These are phyloP conservation scores for Paraphoma chrysanthemicola DNA, from an alignment of 2,329 filamentous ascomycete species.

Conservation along the genomic window DNA sequence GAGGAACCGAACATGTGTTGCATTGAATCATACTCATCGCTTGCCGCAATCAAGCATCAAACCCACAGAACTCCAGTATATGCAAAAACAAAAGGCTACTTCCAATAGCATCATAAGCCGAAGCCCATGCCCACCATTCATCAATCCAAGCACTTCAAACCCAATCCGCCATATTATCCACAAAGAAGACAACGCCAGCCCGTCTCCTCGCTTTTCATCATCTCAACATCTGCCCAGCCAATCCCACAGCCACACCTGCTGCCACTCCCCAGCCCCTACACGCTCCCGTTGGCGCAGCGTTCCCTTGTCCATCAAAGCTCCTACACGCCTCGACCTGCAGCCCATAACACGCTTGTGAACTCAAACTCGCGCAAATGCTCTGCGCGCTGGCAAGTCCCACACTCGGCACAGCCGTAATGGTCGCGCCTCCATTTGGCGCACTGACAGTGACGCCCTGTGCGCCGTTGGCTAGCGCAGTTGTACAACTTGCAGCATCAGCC, in stretches of 20 bases:
- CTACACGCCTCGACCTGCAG: slow-evolving; percentile 56
- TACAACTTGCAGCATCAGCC: slow-evolving; percentile 51
- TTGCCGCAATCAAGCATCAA: neutral
- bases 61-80: neutral
- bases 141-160: neutral
- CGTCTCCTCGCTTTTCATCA: slow-evolving; percentile 10
- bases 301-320: slow-evolving; percentile 47
- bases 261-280: slow-evolving; percentile 23
- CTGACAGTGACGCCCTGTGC: slow-evolving; percentile 60
- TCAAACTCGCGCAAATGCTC: slow-evolving; percentile 46
- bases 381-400: slow-evolving; percentile 36
- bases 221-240: slow-evolving; percentile 49
- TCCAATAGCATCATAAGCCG: neutral
- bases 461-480: slow-evolving; percentile 54
- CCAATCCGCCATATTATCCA: slow-evolving; percentile 23
- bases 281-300: slow-evolving; percentile 28
- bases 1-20: neutral
- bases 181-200: slow-evolving; percentile 19
- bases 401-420: slow-evolving; percentile 53
- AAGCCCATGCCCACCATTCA: neutral
- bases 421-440: slow-evolving; percentile 58
- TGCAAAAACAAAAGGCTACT: neutral
- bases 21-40: neutral
- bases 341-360: slow-evolving; percentile 56
- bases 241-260: slow-evolving; percentile 44